phyloP scores from a whole-genome alignment of 2,329 filamentous ascomycete genomes.

The Alternaria sp. region DNA sequence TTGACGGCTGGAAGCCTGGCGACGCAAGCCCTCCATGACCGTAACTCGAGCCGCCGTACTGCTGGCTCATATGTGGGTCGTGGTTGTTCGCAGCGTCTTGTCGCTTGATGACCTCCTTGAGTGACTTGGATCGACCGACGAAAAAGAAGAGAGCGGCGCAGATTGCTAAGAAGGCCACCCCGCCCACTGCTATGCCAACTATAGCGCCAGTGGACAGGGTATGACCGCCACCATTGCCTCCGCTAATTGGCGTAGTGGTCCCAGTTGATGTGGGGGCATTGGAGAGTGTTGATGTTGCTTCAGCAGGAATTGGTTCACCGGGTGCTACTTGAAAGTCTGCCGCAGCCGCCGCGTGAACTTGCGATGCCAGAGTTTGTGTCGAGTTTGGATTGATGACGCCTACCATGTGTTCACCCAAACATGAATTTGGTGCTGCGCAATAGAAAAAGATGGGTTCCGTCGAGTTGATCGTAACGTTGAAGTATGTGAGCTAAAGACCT shows the following conservation, averaged over 20 bases:
- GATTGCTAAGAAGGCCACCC: slow-evolving; percentile 67
- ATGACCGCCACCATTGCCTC: slow-evolving; percentile 5
- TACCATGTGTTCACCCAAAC: slow-evolving; percentile 73
- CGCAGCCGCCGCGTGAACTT: slow-evolving; percentile 34
- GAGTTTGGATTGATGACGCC: slow-evolving; percentile 74
- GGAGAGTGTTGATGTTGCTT: slow-evolving; percentile 35
- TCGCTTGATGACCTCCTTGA: slow-evolving; percentile 35
- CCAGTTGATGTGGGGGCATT: slow-evolving; percentile 18
- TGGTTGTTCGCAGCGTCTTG: slow-evolving; percentile 8
- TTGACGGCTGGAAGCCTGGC: slow-evolving; percentile 5
- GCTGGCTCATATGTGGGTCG: slow-evolving; percentile 11
- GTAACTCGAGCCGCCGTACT: slow-evolving; percentile 7
- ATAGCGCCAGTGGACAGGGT: slow-evolving; percentile 53
- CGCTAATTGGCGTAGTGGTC: slow-evolving; percentile 6
- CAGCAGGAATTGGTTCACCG: slow-evolving; percentile 52
- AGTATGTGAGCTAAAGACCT: slow-evolving; percentile 37
- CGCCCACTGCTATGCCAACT: slow-evolving; percentile 68
- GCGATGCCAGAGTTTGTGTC: slow-evolving; percentile 40
- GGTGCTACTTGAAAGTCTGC: slow-evolving; percentile 48
- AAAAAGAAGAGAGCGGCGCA: slow-evolving; percentile 71
- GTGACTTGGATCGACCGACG: slow-evolving; percentile 60
- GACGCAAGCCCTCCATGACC: slow-evolving; percentile 18
- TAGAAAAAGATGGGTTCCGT: slow-evolving; percentile 52
- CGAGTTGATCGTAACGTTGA: slow-evolving; percentile 47
- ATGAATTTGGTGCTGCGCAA: slow-evolving; percentile 69